Base-by-base conservation (phyloP, 2,329 filamentous ascomycete species). In the Diplodia mutila region DNA sequence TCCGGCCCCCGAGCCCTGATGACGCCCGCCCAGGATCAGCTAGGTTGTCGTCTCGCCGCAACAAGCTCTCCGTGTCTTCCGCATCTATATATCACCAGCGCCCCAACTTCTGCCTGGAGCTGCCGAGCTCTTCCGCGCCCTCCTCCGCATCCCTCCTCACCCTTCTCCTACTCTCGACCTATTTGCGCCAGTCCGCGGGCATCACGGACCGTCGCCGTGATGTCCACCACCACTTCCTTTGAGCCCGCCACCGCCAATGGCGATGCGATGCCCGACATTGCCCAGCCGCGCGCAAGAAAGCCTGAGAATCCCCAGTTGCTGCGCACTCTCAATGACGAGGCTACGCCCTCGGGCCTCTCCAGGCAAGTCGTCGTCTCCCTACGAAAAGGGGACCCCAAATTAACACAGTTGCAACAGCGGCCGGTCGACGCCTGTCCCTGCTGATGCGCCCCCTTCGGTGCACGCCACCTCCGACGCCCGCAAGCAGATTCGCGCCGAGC, bases 381-480 rank as follows among this genome's bases (percentile, higher is more conserved):
- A 11, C n/a, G 46, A 67, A 53, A 27, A 49, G 65, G 61, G 61
- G 42, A 63, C 48, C n/a, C 32, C 34, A 51, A 61, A 61, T 34
- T 63, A 21, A 63, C 59, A 51, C 59, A 21, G 27, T 27, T 46
- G 6, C 54, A 51, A 46, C 72, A 96, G 93, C 80, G 92, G 93
- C 69, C 87, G 87, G 68, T 93, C 92, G 16, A 97, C 94, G 4
- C 93, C 94, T 52, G 80, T 97, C 57, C 89, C 94, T 65, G 86
- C 90, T 73, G 94, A 98, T 85, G 95, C 95, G 12, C 95, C 92
- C n/a, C 94, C 94, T 1, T 98, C 94, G 0, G 89, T 90, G 67
- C 91, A 94, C 73, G 93, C 91, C 46, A 90, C 97, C 69, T 96
- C 93, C 51, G 90, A 89, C 16, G 94, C 91, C 25, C 90, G 94